These are phyloP conservation scores for Nematocida minor DNA, from an alignment of 371 early-diverging fungal species.

Conservation along the genomic window DNA sequence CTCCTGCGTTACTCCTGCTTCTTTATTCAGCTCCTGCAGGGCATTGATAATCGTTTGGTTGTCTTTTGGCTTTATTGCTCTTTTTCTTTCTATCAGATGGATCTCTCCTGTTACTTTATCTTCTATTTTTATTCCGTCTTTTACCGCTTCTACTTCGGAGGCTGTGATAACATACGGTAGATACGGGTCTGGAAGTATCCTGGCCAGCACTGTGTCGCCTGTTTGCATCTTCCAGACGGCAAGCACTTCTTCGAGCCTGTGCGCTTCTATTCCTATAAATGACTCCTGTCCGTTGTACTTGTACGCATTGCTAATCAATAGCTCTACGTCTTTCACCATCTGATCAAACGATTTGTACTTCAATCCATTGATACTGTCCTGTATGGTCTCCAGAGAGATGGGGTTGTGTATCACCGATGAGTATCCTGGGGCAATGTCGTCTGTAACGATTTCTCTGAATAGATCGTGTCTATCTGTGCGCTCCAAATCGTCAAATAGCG, in stretches of 20 bases:
- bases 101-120: background rate
- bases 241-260: background rate
- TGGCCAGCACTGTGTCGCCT: background rate
- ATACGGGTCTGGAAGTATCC: slow-evolving; percentile 12
- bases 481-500: background rate
- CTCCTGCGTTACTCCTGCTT: slow-evolving; percentile 1
- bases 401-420: slow-evolving; percentile 46
- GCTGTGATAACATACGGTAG: slow-evolving; percentile 4
- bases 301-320: slow-evolving; percentile 35
- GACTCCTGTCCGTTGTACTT: slow-evolving; percentile 39
- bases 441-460: slow-evolving; percentile 52
- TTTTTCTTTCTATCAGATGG: background rate
- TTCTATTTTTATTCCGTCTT: slow-evolving; percentile 19
- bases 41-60: background rate
- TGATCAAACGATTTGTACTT: slow-evolving; percentile 5
- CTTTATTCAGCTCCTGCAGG: slow-evolving; percentile 7
- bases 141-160: background rate
- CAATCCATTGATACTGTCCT: slow-evolving; percentile 2
- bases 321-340: slow-evolving; percentile 11
- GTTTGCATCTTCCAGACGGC: background rate
- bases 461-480: slow-evolving; percentile 8
- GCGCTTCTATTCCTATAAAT: slow-evolving; percentile 41
- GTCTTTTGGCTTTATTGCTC: background rate
- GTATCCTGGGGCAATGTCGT: slow-evolving; percentile 55
- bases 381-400: slow-evolving; percentile 19